phyloP scores from a whole-genome alignment of 345 rosid species.

The Arabis alpina region DNA sequence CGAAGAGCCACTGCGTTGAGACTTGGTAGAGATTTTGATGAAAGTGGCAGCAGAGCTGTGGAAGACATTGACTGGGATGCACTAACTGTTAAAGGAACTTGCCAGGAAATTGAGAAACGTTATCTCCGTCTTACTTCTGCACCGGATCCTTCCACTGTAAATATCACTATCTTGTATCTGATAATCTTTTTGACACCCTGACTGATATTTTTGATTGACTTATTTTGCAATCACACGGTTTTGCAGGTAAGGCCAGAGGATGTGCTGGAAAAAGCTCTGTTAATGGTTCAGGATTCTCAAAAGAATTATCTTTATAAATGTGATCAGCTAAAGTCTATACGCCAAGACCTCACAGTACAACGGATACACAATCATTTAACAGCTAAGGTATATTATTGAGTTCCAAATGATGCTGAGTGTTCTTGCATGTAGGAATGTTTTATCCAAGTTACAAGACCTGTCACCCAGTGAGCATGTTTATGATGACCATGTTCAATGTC shows the following conservation, averaged over 20 bases:
- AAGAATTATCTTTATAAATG: slow-evolving; percentile 96
- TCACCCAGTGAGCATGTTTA: slow-evolving; percentile 9
- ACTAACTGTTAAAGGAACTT: slow-evolving; percentile 88
- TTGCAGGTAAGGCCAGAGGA: slow-evolving; percentile 97
- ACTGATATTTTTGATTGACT: slow-evolving; percentile 22
- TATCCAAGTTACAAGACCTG: slow-evolving; percentile 16
- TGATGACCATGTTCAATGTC: slow-evolving; percentile 32
- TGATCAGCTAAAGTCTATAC: slow-evolving; percentile 97
- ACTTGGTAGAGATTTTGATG: slow-evolving; percentile 73
- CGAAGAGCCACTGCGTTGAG: slow-evolving; percentile 80
- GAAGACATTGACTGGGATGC: slow-evolving; percentile 99
- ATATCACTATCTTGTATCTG: slow-evolving; percentile 39
- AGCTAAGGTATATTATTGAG: slow-evolving; percentile 62
- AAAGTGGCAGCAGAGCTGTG: slow-evolving; percentile 83
- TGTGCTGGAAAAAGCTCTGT: slow-evolving; percentile 85
- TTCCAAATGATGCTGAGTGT: slow-evolving; percentile 1
- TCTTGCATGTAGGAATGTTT: slow-evolving; percentile 24
- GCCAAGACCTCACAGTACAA: slow-evolving; percentile 98
- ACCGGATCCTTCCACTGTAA: slow-evolving; percentile 96
- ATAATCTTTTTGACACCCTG: slow-evolving; percentile 22
- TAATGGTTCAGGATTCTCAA: slow-evolving; percentile 80
- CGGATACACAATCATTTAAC: slow-evolving; percentile 84
- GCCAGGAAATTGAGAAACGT: slow-evolving; percentile 96
- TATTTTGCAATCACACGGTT: slow-evolving; percentile 17
- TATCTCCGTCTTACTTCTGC: slow-evolving; percentile 99